These are phyloP conservation scores for Xylaria castorea DNA, from an alignment of 495 filamentous ascomycete genomes.

Conservation along the genomic window DNA sequence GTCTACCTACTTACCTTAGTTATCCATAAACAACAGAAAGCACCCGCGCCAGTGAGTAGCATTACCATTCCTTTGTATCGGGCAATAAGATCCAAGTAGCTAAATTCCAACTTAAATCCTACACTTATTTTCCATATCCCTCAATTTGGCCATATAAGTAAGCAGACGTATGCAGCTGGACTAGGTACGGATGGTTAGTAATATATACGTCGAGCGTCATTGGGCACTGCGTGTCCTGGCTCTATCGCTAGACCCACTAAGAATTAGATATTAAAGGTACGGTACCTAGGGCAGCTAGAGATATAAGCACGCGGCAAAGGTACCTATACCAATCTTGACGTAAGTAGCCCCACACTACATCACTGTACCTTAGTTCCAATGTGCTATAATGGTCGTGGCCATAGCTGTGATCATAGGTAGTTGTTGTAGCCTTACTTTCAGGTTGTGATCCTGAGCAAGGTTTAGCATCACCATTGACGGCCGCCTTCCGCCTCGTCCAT, in stretches of 20 bases:
- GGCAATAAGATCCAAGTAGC: not conserved
- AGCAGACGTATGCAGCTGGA: not conserved
- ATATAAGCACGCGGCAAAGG: not conserved
- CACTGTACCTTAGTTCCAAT: not conserved
- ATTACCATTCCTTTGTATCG: not conserved
- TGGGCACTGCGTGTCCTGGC: not conserved
- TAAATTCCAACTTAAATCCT: not conserved
- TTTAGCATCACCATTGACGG: not conserved
- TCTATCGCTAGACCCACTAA: not conserved
- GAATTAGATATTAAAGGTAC: no score
- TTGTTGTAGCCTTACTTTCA: not conserved
- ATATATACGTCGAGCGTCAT: not conserved
- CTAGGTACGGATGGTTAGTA: not conserved
- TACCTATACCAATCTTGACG: not conserved
- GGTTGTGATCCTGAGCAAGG: not conserved
- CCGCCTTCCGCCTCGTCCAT: constrained; percentile 5
- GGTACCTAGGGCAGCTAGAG: not conserved
- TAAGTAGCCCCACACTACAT: constrained; percentile 3
- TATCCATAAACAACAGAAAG: no score
- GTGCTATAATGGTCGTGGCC: constrained; percentile 1
- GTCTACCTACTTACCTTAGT: no score
- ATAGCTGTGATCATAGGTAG: no score
- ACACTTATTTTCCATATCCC: not conserved
- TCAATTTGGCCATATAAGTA: not conserved
- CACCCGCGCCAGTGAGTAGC: not conserved